Evolutionary conservation across 257 asterid species (phyloP), one percentile per base, ranked within the genome.

Genomic region (Perilla frutescens): DNA sequence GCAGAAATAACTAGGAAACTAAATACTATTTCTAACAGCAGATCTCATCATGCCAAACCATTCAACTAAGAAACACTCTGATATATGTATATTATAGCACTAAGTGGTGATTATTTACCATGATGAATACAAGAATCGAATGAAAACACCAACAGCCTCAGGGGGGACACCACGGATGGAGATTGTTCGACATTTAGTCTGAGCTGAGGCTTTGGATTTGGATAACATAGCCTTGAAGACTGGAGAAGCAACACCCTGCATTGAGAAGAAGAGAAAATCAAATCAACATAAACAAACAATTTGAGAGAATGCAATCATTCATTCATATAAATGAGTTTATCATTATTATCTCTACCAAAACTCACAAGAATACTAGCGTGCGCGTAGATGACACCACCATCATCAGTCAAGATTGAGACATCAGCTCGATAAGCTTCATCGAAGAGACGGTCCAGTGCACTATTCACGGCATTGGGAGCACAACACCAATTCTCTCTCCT

Each of bases 351-450:
- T 40, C 8, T 15, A 20, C 40, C 47, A 29, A 20, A 71, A 84
- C 96, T 68, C 83, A 93, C 98, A 31, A 94, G 89, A 71, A 94
- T 69, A 70, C 79, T 80, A 1, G 92, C 69, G 63, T 94, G 97
- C 3, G 93, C 97, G 53, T 88, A 90, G 82, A 94, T 82, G 57
- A 85, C 56, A 8, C 75, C 83, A 9, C 87, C 91, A 43, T 73
- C 76, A 6, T 85, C 91, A 2, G 90, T 87, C 4, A 59, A 68
- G 55, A 93, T 81, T 0, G 82, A 74, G 56, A 93, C 93, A 76
- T 91, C 97, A 6, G 98, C 97, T 78, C 96, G 75, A 53, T 88
- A 88, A 67, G 79, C 97, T 79, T 91, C 92, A 49, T 89, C 95
- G 32, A 94, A 91, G 68, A 94, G 92, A 70, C 86, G 88, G 51